Base-by-base conservation (phyloP, 108 stramenopile genomes). In the Fistulifera solaris region DNA sequence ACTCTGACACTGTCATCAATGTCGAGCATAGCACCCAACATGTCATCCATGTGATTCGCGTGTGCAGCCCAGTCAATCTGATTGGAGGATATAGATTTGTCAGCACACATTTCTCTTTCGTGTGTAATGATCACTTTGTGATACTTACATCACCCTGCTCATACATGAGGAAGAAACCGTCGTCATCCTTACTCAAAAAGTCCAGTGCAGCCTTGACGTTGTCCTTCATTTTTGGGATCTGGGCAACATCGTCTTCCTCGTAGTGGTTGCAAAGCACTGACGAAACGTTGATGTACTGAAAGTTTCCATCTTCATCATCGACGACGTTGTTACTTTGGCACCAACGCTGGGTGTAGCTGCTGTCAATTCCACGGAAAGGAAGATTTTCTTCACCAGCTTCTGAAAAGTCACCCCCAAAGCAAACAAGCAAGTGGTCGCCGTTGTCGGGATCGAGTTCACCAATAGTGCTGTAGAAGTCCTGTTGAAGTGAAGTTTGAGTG, bases 81-180 rank as follows among this genome's bases (percentile, higher is more conserved):
- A 3, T 23, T 35, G 22, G 3, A 3, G 31, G 31, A 35, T 3
- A 35, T 6, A 3, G 8, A 35, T 35, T 35, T 35, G 31, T 35
- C 31, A 35, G 31, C n/a, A 35, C 31, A 35, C 31, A 35, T 3
- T 35, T 35, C 6, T 35, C n/a, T n/a, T n/a, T n/a, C n/a, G n/a
- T n/a, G n/a, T n/a, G n/a, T n/a, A n/a, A n/a, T n/a, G n/a, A n/a
- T n/a, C n/a, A n/a, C n/a, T n/a, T n/a, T n/a, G n/a, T n/a, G n/a
- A n/a, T n/a, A 66, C 65, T 58, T 59, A 66, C 65, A 59, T 79
- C 78, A n/a, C 78, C 78, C 52, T 79, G 78, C 53, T 79, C 78
- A 45, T 64, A 66, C 78, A 79, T 75, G 38, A 79, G 31, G 54
- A 79, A 79, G 67, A 75, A 79, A n/a, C 73, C 73, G 58, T 78